Conservation (phyloP, 140 eudicot species). For the Erigeron philadelphicus region DNA sequence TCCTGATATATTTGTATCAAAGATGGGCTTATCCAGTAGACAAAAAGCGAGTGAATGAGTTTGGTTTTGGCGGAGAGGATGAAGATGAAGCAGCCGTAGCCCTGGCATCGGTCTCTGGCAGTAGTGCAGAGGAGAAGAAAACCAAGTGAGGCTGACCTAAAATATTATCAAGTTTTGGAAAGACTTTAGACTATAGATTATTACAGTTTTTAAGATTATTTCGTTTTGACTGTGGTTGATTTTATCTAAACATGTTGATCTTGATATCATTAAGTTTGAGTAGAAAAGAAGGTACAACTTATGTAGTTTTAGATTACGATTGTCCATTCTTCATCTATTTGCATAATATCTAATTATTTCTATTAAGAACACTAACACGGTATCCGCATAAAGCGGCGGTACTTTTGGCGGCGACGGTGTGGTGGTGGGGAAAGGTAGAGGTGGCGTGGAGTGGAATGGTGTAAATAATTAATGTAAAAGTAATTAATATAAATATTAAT, state of each 20-base stretch:
- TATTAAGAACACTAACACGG: too few relatives aligned
- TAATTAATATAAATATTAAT: too few relatives aligned
- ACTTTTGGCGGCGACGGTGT: too few relatives aligned
- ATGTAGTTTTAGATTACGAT: constrained; percentile 16
- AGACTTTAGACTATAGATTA: constrained; percentile 16
- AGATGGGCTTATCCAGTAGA: constrained; percentile 92
- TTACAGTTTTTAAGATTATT: constrained; percentile 1
- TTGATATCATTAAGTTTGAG: constrained; percentile 18
- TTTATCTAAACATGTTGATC: constrained; percentile 11
- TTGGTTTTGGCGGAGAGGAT: constrained; percentile 91
- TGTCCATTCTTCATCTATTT: not conserved
- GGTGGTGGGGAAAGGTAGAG: too few relatives aligned
- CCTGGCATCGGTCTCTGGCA: constrained; percentile 18
- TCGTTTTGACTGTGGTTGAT: constrained; percentile 24
- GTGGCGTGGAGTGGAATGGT: too few relatives aligned
- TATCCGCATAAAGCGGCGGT: too few relatives aligned
- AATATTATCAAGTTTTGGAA: constrained; percentile 32
- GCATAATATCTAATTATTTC: not conserved
- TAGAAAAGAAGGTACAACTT: constrained; percentile 15
- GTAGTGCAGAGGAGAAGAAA: constrained; percentile 64
- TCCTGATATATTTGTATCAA: constrained; percentile 78
- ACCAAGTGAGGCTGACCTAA: constrained; percentile 53
- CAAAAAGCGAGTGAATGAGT: constrained; percentile 84
- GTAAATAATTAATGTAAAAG: too few relatives aligned
- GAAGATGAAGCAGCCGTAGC: constrained; percentile 45